Percentiles rank a stretch among this genome's conserved stretches.
Conservation (phyloP, 257 asterid genomes). For the Verbascum thapsus region DNA sequence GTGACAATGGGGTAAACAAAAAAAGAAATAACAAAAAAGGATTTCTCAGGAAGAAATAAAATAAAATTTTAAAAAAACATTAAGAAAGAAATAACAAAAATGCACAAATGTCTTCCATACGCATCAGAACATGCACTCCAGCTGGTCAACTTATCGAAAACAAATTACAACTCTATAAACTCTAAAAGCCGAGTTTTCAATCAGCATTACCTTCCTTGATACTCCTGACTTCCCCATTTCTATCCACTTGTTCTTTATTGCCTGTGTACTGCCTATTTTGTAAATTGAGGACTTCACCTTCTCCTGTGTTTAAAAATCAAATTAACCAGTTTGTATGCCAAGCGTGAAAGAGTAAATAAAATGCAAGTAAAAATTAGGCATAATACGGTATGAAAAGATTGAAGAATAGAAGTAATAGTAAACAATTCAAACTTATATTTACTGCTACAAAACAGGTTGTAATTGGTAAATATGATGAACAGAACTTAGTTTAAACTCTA, state of each 20-base stretch:
- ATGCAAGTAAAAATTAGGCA: neutral
- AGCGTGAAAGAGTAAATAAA: slow-evolving; percentile 4
- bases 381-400: neutral
- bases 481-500: slow-evolving; percentile 4
- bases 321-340: neutral
- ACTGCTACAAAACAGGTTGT: neutral
- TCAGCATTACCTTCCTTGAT: slow-evolving; percentile 62
- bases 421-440: neutral
- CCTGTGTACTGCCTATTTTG: slow-evolving; percentile 87
- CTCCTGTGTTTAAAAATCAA: slow-evolving; percentile 51
- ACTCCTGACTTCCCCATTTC: slow-evolving; percentile 76
- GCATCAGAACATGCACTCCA: neutral
- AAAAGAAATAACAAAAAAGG: neutral
- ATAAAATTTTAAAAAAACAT: neutral
- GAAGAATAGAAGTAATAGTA: neutral
- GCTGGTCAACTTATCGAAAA: slow-evolving; percentile 4
- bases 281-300: slow-evolving; percentile 58
- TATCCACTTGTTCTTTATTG: slow-evolving; percentile 90
- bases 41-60: neutral
- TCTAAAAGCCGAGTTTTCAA: slow-evolving; percentile 23
- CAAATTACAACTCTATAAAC: slow-evolving; percentile 12
- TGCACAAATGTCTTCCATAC: neutral
- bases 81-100: neutral
- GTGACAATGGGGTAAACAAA: neutral
- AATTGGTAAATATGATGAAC: neutral